A percentile compares a stretch with the other conserved stretches of the same genome.
phyloP scores from a whole-genome alignment of 805 yeast genomes.

The Starmerella sp. region DNA sequence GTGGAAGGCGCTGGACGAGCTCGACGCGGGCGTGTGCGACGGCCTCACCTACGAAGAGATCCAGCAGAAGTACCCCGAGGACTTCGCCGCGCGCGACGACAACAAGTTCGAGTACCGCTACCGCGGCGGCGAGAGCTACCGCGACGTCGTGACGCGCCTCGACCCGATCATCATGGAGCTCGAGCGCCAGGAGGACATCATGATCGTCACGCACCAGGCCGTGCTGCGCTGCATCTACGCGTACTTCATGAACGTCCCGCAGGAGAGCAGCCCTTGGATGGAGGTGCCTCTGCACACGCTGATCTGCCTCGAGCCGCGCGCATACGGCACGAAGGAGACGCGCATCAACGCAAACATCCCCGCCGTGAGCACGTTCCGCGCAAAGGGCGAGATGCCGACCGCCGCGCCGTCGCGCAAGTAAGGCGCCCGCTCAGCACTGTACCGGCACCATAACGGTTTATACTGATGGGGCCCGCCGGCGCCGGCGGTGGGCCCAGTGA shows the following conservation, averaged over 20 bases:
- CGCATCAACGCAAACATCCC: conserved; percentile 93
- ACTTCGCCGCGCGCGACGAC: conserved; percentile 89
- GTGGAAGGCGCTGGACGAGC: conserved; percentile 95
- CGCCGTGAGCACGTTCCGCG: conserved; percentile 93
- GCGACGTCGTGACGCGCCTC: conserved; percentile 86
- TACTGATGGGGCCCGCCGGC: too few species aligned
- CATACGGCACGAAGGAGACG: conserved; percentile 78
- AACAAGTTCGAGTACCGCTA: conserved; percentile 92
- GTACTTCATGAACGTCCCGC: conserved; percentile 96
- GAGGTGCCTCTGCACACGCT: conserved; percentile 92
- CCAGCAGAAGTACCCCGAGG: conserved; percentile 76
- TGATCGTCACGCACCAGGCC: conserved; percentile 96
- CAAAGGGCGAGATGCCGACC: conserved; percentile 60
- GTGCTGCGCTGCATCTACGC: conserved; percentile 94
- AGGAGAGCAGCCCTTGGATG: conserved; percentile 98
- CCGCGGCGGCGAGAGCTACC: conserved; percentile 93
- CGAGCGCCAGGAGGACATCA: conserved; percentile 90
- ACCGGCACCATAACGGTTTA: neutral
- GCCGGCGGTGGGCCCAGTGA: too few species aligned
- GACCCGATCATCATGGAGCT: conserved; percentile 98
- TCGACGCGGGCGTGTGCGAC: conserved; percentile 96
- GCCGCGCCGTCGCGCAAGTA: conserved; percentile 4
- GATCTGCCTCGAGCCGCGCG: conserved; percentile 89
- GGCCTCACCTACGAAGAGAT: conserved; percentile 94
- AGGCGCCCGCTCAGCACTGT: neutral